Percentiles rank a stretch among this genome's conserved stretches.
Conservation (phyloP, 352 stramenopile genomes). For the Plasmopara muralis region DNA sequence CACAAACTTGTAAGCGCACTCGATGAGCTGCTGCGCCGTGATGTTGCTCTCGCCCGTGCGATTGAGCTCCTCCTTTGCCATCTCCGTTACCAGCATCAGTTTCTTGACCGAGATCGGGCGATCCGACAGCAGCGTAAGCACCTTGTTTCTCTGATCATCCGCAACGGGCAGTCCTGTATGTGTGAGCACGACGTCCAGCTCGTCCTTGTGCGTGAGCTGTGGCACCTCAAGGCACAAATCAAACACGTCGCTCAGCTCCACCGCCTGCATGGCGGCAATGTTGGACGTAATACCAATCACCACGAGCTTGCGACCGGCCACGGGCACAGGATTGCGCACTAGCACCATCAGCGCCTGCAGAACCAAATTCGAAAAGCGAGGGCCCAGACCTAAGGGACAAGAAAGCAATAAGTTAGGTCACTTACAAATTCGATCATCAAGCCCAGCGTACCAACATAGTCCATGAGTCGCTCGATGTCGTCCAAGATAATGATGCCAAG, state of each 20-base stretch:
- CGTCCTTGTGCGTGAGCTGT: constrained; percentile 83
- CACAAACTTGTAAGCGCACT: constrained; percentile 79
- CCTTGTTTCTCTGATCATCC: constrained; percentile 54
- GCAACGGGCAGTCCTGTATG: constrained; percentile 76
- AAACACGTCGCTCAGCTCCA: constrained; percentile 93
- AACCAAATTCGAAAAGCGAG: constrained; percentile 97
- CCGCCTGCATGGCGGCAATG: constrained; percentile 86
- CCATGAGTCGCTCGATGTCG: constrained; percentile 99
- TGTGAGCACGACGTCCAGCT: constrained; percentile 83
- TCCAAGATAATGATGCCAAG: constrained; percentile 99
- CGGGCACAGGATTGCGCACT: constrained; percentile 94
- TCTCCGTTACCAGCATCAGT: constrained; percentile 95
- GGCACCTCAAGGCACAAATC: constrained; percentile 90
- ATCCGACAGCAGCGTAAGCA: constrained; percentile 64
- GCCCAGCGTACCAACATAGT: constrained; percentile 82
- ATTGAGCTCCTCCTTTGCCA: constrained; percentile 88
- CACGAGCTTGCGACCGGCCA: constrained; percentile 91
- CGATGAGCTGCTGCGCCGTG: constrained; percentile 71
- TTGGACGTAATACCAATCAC: constrained; percentile 95
- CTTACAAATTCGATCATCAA: neutral
- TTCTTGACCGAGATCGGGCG: constrained; percentile 98
- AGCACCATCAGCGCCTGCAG: constrained; percentile 98
- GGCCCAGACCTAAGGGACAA: constrained; percentile 72
- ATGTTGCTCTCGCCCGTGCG: constrained; percentile 62
- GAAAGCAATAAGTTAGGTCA: neutral